These are phyloP conservation scores for Periconia digitata DNA, from an alignment of 2,329 filamentous ascomycete genomes.

Conservation along the genomic window DNA sequence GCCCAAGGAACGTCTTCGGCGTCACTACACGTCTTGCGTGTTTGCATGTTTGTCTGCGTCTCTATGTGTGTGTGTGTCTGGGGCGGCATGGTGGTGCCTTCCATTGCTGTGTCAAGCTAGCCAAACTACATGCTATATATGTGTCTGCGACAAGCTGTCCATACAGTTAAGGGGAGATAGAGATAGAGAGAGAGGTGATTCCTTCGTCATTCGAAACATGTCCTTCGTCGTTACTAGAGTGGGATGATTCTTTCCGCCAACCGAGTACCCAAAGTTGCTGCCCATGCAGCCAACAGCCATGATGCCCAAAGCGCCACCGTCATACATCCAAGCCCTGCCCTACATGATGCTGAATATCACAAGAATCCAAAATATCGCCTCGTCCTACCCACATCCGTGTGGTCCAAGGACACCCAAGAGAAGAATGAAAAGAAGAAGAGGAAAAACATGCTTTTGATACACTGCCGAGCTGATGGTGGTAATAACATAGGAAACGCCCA, in stretches of 20 bases:
- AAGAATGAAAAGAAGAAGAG: background rate
- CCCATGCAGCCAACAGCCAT: constrained; percentile 8
- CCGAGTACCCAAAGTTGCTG: constrained; percentile 10
- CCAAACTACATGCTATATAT: constrained; percentile 14
- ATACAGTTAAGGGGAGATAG: too few species aligned
- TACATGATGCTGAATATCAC: constrained; percentile 16
- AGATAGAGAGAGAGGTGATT: constrained; percentile 20
- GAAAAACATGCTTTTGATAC: constrained; percentile 36
- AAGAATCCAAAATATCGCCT: constrained; percentile 6
- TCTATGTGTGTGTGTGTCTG: too few species aligned
- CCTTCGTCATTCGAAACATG: constrained; percentile 16
- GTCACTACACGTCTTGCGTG: constrained; percentile 1
- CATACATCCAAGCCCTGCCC: constrained; percentile 8
- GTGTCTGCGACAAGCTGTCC: constrained; percentile 16
- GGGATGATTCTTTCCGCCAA: constrained; percentile 23
- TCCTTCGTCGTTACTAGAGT: constrained; percentile 15
- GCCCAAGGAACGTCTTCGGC: background rate
- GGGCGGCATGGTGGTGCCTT: constrained; percentile 20
- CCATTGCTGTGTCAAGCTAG: too few species aligned
- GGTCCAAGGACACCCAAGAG: constrained; percentile 13
- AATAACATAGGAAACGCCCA: constrained; percentile 6
- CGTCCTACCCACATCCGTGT: constrained; percentile 3
- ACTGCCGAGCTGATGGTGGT: constrained; percentile 19
- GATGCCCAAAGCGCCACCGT: constrained; percentile 5
- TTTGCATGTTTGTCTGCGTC: constrained; percentile 16